phyloP scores from a whole-genome alignment of 148 eudicot genomes.

The Dysphania ambrosioides region DNA sequence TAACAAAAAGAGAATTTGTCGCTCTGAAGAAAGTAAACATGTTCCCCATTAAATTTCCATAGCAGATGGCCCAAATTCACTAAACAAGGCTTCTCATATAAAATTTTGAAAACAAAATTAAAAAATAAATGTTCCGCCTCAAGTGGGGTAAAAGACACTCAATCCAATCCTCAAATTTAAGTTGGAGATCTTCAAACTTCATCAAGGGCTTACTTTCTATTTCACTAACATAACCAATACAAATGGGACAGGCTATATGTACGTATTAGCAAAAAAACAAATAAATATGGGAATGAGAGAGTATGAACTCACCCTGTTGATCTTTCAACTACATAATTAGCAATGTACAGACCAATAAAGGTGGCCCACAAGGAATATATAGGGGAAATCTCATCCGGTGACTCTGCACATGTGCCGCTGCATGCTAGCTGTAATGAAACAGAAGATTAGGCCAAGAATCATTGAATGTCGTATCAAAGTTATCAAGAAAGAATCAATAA shows the following conservation, averaged over 20 bases:
- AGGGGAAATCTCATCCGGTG: slow-evolving; percentile 93
- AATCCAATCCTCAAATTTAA: too few species aligned
- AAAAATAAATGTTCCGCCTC: too few species aligned
- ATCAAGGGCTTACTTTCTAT: too few species aligned
- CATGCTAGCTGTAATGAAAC: slow-evolving; percentile 62
- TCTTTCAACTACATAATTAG: slow-evolving; percentile 91
- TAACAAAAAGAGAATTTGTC: too few species aligned
- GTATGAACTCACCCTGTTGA: slow-evolving; percentile 77
- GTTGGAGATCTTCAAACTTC: too few species aligned
- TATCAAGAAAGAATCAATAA: slow-evolving; percentile 1
- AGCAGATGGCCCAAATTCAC: too few species aligned
- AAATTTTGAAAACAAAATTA: too few species aligned
- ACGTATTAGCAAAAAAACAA: background rate
- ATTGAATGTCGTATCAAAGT: background rate
- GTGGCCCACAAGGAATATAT: slow-evolving; percentile 99
- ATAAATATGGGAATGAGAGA: background rate
- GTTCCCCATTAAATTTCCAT: too few species aligned
- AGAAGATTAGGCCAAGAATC: slow-evolving; percentile 18
- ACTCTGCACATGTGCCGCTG: slow-evolving; percentile 77
- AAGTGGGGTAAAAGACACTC: too few species aligned
- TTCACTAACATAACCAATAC: too few species aligned
- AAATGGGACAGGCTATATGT: background rate
- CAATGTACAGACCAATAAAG: slow-evolving; percentile 94
- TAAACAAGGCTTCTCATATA: too few species aligned
- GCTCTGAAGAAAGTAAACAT: too few species aligned